These are phyloP conservation scores for Oxytropis ochrocephala DNA, from an alignment of 306 rosid species.

Conservation along the genomic window DNA sequence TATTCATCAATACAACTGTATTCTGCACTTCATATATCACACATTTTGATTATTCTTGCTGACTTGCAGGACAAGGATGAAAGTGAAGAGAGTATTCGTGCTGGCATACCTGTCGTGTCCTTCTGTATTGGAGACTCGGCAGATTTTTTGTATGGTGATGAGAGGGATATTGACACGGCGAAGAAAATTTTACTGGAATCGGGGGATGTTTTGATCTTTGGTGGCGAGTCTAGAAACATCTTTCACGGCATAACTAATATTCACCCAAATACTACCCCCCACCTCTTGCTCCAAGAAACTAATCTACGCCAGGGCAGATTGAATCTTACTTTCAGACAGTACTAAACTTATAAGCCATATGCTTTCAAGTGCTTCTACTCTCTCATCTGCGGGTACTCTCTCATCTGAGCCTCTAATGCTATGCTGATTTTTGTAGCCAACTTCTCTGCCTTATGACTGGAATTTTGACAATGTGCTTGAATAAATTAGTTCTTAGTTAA, in stretches of 20 bases:
- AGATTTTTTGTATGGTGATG: slow-evolving; percentile 48
- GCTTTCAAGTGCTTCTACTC: neutral
- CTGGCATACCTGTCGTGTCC: slow-evolving; percentile 63
- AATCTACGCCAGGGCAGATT: slow-evolving; percentile 56
- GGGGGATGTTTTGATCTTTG: slow-evolving; percentile 83
- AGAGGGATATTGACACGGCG: slow-evolving; percentile 39
- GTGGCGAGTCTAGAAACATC: slow-evolving; percentile 58
- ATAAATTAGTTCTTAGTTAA: too few species aligned
- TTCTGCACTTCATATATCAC: neutral
- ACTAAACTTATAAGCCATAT: slow-evolving; percentile 19
- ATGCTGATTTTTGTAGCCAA: neutral
- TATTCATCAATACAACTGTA: too few species aligned
- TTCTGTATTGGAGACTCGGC: slow-evolving; percentile 84
- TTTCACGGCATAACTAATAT: slow-evolving; percentile 66
- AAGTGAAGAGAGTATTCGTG: slow-evolving; percentile 36
- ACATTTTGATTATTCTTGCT: neutral
- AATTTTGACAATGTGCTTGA: too few species aligned
- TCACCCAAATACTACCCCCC: slow-evolving; percentile 44
- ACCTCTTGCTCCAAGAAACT: slow-evolving; percentile 30
- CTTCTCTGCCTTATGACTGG: too few species aligned
- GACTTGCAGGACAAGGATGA: slow-evolving; percentile 67
- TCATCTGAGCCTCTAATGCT: neutral
- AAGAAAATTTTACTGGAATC: slow-evolving; percentile 40
- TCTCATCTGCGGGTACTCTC: too few species aligned
- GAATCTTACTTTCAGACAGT: slow-evolving; percentile 75